Evolutionary conservation across 306 rosid genomes (phyloP), one percentile per base, ranked within the genome.

Genomic region (Canavalia gladiata): DNA sequence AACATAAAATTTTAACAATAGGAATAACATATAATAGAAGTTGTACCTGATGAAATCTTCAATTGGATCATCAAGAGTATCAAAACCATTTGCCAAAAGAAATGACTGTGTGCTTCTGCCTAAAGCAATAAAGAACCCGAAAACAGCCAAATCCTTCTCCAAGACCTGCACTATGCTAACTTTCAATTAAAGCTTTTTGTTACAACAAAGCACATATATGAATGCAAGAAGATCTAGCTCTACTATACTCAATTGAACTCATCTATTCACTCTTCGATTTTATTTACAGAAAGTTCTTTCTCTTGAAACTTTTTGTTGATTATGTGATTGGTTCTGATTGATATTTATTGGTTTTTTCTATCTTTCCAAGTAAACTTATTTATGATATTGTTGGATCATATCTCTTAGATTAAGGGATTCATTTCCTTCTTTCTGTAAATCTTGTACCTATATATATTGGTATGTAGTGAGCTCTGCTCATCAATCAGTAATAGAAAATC

Each of bases 121-220:
- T 88, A 96, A 85, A 83, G 99, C 99, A 86, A 92, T 90, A 88
- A 96, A 96, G 87, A 96, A 96, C 68, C 99, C 99, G 86, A 96
- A 92, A 86, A 96, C 83, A 72, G 98, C 98, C 90, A 96, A 89
- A 87, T 93, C 98, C 90, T 89, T 96, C 88, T 96, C 98, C 89
- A 96, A 84, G 80, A 96, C 94, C 99, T 96, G 94, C 90, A 87
- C 60, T 52, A 66, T 10, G 81, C 67, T 12, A 37, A 85, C 65
- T 76, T 79, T 73, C 79, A 82, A 50, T 73, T 50, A 42, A 84
- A 86, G 75, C 57, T 52, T 83, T 62, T 72, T 68, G 50, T 59
- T 37, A 60, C 67, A 35, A 76, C 47, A 59, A 35, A 75, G 35
- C 62, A 67, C 75, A 67, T 42, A 47, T 71, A 60, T 68, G 57